These are phyloP conservation scores for Bifiguratus adelaidae DNA, from an alignment of 192 early-diverging fungal species.

Conservation along the genomic window DNA sequence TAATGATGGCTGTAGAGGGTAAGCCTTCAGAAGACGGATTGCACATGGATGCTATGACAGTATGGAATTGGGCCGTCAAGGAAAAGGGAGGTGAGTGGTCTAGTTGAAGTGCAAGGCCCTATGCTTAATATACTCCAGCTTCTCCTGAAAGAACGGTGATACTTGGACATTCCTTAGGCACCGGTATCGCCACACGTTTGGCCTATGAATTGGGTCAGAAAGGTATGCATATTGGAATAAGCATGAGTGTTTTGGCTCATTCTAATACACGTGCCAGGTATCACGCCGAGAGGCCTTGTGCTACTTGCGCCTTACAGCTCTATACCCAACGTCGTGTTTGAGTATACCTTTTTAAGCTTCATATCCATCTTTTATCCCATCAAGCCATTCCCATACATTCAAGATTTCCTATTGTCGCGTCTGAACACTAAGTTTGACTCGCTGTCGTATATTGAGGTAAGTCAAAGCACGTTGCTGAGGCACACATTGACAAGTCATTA, in stretches of 20 bases:
- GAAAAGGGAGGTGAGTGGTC: slow-evolving; percentile 17
- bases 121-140: too few species aligned
- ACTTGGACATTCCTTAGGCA: too few species aligned
- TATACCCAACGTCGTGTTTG: slow-evolving; percentile 17
- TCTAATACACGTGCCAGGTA: slow-evolving; percentile 1
- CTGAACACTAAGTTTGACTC: slow-evolving; percentile 19
- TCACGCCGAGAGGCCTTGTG: slow-evolving; percentile 14
- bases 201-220: slow-evolving; percentile 13
- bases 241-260: too few species aligned
- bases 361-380: slow-evolving; percentile 17
- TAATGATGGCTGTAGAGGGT: slow-evolving; percentile 3
- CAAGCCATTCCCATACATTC: slow-evolving; percentile 3
- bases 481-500: too few species aligned
- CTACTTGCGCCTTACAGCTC: slow-evolving; percentile 22
- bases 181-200: slow-evolving; percentile 15
- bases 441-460: slow-evolving; percentile 17
- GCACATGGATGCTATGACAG: slow-evolving; percentile 12
- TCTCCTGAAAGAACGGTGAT: too few species aligned
- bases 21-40: slow-evolving; percentile 19
- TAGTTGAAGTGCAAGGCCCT: too few species aligned
- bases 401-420: slow-evolving; percentile 3
- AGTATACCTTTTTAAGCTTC: slow-evolving; percentile 12
- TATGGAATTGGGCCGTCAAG: slow-evolving; percentile 8
- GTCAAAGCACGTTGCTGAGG: too few species aligned
- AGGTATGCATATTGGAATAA: slow-evolving; percentile 4